phyloP scores from a whole-genome alignment of 352 stramenopile genomes.

The Phytophthora kernoviae region DNA sequence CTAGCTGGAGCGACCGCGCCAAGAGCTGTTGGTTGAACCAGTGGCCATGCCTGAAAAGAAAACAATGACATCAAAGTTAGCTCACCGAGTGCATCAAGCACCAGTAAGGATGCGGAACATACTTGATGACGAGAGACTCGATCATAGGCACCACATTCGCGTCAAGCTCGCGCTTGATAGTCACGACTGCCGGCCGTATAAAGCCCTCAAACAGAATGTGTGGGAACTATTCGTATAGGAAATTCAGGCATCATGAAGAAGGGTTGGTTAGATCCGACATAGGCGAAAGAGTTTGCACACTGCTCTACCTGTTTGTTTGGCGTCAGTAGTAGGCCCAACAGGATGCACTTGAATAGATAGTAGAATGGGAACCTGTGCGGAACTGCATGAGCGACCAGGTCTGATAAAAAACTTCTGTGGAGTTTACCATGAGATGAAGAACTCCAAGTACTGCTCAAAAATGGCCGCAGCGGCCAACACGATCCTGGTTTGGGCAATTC shows the following conservation, averaged over 20 bases:
- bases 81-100: not conserved
- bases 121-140: conserved; percentile 62
- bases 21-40: conserved; percentile 72
- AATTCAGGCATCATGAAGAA: not conserved
- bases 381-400: not conserved
- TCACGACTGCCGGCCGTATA: conserved; percentile 50
- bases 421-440: conserved; percentile 65
- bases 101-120: not conserved
- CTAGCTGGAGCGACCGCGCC: conserved; percentile 51
- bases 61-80: not conserved
- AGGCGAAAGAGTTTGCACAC: not conserved
- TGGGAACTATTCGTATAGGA: conserved; percentile 36
- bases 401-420: not conserved
- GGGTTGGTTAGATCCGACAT: not conserved
- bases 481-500: conserved; percentile 36
- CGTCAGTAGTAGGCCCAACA: conserved; percentile 59
- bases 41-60: conserved; percentile 48
- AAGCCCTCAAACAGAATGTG: conserved; percentile 73
- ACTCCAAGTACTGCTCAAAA: conserved; percentile 72
- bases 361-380: conserved; percentile 65
- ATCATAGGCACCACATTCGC: conserved; percentile 54
- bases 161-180: conserved; percentile 48
- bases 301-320: conserved; percentile 57
- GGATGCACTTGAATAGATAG: conserved; percentile 74
- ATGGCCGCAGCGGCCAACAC: conserved; percentile 57